These are phyloP conservation scores for Noccaea bulbosa DNA, from an alignment of 345 rosid genomes.

Conservation along the genomic window DNA sequence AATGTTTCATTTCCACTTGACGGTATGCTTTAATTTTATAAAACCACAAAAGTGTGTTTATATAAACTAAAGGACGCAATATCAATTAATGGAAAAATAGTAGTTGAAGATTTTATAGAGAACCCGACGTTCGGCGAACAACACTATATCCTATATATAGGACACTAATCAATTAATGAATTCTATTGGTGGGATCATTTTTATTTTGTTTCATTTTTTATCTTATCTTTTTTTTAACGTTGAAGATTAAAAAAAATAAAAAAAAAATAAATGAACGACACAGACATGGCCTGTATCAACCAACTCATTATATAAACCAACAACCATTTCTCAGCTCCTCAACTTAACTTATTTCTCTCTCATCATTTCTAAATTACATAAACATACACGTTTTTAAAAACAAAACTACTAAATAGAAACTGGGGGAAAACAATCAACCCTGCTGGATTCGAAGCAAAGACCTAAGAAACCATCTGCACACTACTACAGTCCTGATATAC, in stretches of 20 bases:
- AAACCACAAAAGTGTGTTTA: neutral
- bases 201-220: conserved; percentile 19
- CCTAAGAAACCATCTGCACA: conserved; percentile 9
- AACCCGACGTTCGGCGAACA: conserved; percentile 18
- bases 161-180: conserved; percentile 11
- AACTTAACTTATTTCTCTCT: conserved; percentile 29
- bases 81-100: conserved; percentile 16
- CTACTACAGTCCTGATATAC: conserved; percentile 82
- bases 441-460: conserved; percentile 6
- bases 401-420: neutral
- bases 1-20: conserved; percentile 14
- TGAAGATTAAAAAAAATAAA: neutral
- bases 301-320: conserved; percentile 42
- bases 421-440: conserved; percentile 8
- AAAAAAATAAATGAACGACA: conserved; percentile 4
- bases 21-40: neutral
- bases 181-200: conserved; percentile 20
- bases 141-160: neutral
- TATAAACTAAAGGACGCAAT: conserved; percentile 6
- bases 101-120: conserved; percentile 11
- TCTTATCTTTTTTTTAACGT: neutral
- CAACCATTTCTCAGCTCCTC: conserved; percentile 37
- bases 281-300: conserved; percentile 40
- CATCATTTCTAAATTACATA: conserved; percentile 2
- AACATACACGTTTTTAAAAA: neutral